Percentiles rank a stretch among this genome's conserved stretches.
Conservation (phyloP, 2,329 filamentous ascomycete genomes). For the Tolypocladium pustulatum region DNA sequence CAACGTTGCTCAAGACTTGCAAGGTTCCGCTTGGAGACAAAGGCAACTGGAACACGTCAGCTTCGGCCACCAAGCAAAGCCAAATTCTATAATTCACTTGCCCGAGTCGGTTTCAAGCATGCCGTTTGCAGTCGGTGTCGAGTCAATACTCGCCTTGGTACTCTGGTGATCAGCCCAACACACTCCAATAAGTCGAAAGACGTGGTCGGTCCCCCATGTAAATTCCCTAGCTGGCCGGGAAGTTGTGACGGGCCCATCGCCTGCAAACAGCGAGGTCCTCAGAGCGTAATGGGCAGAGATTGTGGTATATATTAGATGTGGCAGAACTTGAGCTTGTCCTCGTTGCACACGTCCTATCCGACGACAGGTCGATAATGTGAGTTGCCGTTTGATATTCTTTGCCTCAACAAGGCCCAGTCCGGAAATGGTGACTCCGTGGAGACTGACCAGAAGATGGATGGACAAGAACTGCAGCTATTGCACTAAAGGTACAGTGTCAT, state of each 20-base stretch:
- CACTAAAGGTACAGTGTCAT: constrained; percentile 18
- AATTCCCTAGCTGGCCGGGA: too few relatives aligned
- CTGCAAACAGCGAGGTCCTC: not conserved
- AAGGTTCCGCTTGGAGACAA: not conserved
- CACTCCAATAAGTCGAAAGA: not conserved
- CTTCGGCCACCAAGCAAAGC: not conserved
- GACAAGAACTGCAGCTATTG: constrained; percentile 13
- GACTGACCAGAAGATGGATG: constrained; percentile 13
- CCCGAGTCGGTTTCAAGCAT: not conserved
- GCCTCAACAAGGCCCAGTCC: not conserved
- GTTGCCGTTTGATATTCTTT: not conserved
- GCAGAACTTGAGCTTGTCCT: not conserved
- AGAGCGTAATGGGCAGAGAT: not conserved
- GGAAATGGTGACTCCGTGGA: not conserved
- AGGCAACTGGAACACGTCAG: not conserved
- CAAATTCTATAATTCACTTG: not conserved
- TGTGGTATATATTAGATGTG: not conserved
- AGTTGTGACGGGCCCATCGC: not conserved
- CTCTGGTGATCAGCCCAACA: not conserved
- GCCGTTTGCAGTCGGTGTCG: not conserved
- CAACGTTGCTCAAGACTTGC: not conserved
- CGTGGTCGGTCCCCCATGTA: not conserved
- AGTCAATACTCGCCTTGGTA: not conserved
- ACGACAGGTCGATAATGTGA: not conserved
- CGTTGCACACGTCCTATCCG: not conserved